Conservation (phyloP, 129 eudicot genomes). For the Helianthus tuberosus region DNA sequence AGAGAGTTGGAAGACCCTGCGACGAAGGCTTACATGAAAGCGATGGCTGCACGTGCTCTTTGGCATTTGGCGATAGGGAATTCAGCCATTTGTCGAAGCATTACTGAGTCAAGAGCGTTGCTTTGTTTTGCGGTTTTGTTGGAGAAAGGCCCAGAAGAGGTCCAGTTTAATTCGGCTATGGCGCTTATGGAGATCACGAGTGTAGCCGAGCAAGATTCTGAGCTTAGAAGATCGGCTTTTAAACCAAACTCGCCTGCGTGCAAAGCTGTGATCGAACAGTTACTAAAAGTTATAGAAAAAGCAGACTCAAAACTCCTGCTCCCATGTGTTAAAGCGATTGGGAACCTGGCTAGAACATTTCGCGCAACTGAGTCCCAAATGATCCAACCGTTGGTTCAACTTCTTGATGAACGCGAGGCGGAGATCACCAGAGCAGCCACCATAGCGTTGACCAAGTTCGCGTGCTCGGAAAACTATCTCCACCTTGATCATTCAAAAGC, state of each 20-base stretch:
- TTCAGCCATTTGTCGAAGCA: constrained; percentile 39
- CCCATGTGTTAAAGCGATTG: constrained; percentile 43
- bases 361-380: constrained; percentile 42
- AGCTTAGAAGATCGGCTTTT: constrained; percentile 23
- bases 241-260: constrained; percentile 46
- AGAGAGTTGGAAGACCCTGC: constrained; percentile 46
- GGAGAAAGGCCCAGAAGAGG: constrained; percentile 46
- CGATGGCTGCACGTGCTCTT: constrained; percentile 46
- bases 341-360: constrained; percentile 45
- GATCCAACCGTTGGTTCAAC: constrained; percentile 38
- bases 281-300: constrained; percentile 32
- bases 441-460: constrained; percentile 36
- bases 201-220: constrained; percentile 47
- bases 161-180: constrained; percentile 49
- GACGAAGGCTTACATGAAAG: constrained; percentile 44
- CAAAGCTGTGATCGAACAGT: constrained; percentile 46
- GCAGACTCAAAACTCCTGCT: constrained; percentile 42
- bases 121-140: constrained; percentile 47
- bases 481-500: constrained; percentile 45
- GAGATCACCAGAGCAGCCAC: constrained; percentile 37
- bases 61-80: constrained; percentile 41
- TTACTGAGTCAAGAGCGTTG: constrained; percentile 26
- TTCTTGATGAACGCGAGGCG: constrained; percentile 44
- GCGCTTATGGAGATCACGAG: constrained; percentile 55
- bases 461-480: constrained; percentile 40